Evolutionary conservation across 108 stramenopile genomes (phyloP).

Genomic region (Skeletonema marinoi): DNA sequence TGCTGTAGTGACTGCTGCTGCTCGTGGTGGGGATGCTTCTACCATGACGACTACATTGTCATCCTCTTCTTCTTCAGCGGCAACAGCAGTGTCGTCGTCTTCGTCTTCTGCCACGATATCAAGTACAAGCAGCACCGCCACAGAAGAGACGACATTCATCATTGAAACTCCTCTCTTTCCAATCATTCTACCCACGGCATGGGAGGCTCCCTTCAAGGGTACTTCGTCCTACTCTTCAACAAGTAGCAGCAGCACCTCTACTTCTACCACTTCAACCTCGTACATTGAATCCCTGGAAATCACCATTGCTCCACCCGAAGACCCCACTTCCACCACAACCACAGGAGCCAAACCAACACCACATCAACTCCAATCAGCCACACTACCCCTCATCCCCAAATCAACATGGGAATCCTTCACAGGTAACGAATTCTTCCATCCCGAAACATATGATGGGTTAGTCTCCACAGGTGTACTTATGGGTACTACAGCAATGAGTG

Average conservation of each 20-base stretch:
- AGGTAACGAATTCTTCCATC: conserved; percentile 69
- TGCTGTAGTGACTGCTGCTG: no score
- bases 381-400: conserved; percentile 65
- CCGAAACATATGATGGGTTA: conserved; percentile 52
- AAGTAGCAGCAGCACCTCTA: not conserved
- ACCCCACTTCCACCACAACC: not conserved
- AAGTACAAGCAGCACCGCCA: not conserved
- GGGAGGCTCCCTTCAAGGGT: conserved; percentile 17
- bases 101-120: not conserved
- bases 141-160: conserved; percentile 6
- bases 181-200: conserved; percentile 40
- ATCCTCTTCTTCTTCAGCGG: not conserved
- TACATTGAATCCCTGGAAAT: conserved; percentile 24
- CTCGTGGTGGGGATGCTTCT: no score
- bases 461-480: conserved; percentile 58
- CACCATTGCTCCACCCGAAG: conserved; percentile 15
- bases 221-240: not conserved
- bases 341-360: conserved; percentile 19
- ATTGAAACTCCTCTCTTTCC: conserved; percentile 50
- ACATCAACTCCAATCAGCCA: conserved; percentile 22
- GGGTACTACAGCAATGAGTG: conserved; percentile 11
- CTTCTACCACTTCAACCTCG: not conserved
- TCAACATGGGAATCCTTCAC: conserved; percentile 54
- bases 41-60: not conserved
- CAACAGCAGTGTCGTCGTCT: not conserved